Percentiles rank a stretch among this genome's conserved stretches.
phyloP scores from a whole-genome alignment of 2,329 filamentous ascomycete species.

The Ophiocordyceps camponoti-rufipedis region DNA sequence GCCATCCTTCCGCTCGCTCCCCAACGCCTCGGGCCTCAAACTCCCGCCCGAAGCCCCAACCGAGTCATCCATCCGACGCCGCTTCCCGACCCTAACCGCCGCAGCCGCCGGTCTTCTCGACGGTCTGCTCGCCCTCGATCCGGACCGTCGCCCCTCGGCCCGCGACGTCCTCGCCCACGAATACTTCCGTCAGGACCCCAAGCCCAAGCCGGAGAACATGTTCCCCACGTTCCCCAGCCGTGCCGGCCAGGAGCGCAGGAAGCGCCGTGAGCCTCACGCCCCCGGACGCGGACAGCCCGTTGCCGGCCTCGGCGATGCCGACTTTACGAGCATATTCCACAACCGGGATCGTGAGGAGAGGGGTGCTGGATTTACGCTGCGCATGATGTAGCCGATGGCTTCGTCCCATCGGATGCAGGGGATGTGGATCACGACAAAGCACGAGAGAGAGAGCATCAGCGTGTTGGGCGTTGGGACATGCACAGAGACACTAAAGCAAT shows the following conservation, averaged over 20 bases:
- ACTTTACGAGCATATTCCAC: slow-evolving; percentile 56
- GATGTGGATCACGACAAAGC: no score
- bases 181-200: slow-evolving; percentile 80
- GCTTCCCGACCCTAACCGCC: slow-evolving; percentile 65
- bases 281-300: slow-evolving; percentile 57
- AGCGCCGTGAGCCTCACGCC: slow-evolving; percentile 59
- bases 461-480: neutral
- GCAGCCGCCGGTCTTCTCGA: slow-evolving; percentile 55
- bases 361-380: slow-evolving; percentile 47
- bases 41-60: slow-evolving; percentile 34
- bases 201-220: slow-evolving; percentile 76
- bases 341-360: slow-evolving; percentile 45
- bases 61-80: slow-evolving; percentile 46
- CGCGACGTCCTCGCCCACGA: slow-evolving; percentile 56
- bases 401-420: neutral
- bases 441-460: no score
- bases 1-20: slow-evolving; percentile 73
- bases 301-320: slow-evolving; percentile 29
- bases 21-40: slow-evolving; percentile 66
- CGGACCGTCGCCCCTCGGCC: slow-evolving; percentile 50
- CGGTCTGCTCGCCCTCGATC: slow-evolving; percentile 57
- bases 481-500: neutral
- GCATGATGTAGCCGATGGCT: slow-evolving; percentile 26
- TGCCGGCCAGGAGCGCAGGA: slow-evolving; percentile 72
- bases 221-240: slow-evolving; percentile 96